These are phyloP conservation scores for Globisporangium paddicum DNA, from an alignment of 352 stramenopile species.

Conservation along the genomic window DNA sequence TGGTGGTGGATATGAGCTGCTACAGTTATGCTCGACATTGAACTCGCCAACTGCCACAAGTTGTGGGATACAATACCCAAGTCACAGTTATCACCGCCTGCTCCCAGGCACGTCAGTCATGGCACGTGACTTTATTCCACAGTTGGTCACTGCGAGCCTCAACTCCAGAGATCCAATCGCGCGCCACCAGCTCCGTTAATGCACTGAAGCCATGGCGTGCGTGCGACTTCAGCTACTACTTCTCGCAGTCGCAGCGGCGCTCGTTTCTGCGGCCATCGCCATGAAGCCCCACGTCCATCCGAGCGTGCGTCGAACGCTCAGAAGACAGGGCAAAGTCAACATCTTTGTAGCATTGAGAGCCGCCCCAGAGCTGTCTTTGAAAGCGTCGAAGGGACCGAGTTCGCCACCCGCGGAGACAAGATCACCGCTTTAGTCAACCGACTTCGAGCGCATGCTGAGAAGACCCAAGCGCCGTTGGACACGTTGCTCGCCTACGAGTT, in stretches of 20 bases:
- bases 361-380: not conserved
- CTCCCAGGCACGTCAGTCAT: too few species aligned
- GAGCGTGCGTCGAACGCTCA: conserved; percentile 22
- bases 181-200: not conserved
- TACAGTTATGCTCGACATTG: too few species aligned
- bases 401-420: not conserved
- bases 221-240: not conserved
- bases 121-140: too few species aligned
- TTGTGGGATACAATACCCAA: too few species aligned
- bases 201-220: not conserved
- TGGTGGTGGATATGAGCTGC: too few species aligned
- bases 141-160: too few species aligned
- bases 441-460: not conserved
- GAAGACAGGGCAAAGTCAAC: conserved; percentile 16
- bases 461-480: not conserved
- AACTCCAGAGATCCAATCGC: not conserved
- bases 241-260: not conserved
- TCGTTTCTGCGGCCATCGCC: not conserved
- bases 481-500: not conserved
- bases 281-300: conserved; percentile 15
- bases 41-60: too few species aligned
- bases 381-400: not conserved
- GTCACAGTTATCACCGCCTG: too few species aligned
- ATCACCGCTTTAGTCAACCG: not conserved
- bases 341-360: not conserved